Conservation (phyloP, 257 asterid species). For the Solanum microdontum region DNA sequence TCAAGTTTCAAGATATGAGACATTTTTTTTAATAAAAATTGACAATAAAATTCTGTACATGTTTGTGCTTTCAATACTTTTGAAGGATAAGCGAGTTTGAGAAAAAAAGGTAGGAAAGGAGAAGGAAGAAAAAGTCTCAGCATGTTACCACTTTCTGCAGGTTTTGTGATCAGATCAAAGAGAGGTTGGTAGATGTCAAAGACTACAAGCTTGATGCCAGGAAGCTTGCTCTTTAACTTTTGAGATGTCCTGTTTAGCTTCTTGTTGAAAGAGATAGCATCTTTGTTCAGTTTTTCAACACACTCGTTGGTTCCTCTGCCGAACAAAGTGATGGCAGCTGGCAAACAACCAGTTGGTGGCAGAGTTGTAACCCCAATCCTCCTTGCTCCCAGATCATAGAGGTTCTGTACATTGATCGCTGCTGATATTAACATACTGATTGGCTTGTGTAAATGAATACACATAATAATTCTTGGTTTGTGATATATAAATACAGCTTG, state of each 20-base stretch:
- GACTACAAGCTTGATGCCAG: conserved; percentile 66
- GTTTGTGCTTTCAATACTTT: background rate
- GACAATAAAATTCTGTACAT: background rate
- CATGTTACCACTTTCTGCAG: conserved; percentile 41
- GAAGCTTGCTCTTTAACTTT: conserved; percentile 35
- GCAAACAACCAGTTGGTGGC: conserved; percentile 83
- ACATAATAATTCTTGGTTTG: background rate
- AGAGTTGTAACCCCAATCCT: conserved; percentile 66
- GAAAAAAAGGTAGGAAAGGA: background rate
- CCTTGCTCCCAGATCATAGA: conserved; percentile 55
- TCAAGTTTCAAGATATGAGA: background rate
- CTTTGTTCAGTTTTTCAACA: conserved; percentile 49
- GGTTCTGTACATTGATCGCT: conserved; percentile 20
- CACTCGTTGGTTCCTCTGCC: conserved; percentile 57
- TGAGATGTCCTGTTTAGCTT: conserved; percentile 55
- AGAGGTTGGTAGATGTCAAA: conserved; percentile 74
- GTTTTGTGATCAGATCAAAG: conserved; percentile 40
- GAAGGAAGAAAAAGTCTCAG: background rate
- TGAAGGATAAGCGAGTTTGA: background rate
- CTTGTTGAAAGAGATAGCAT: conserved; percentile 53
- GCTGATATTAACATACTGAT: background rate
- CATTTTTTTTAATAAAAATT: background rate
- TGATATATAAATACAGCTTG: background rate
- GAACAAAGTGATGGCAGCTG: conserved; percentile 68
- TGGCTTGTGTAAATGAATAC: background rate